These are phyloP conservation scores for Trichoderma polysporum DNA, from an alignment of 2,329 filamentous ascomycete genomes.

Conservation along the genomic window DNA sequence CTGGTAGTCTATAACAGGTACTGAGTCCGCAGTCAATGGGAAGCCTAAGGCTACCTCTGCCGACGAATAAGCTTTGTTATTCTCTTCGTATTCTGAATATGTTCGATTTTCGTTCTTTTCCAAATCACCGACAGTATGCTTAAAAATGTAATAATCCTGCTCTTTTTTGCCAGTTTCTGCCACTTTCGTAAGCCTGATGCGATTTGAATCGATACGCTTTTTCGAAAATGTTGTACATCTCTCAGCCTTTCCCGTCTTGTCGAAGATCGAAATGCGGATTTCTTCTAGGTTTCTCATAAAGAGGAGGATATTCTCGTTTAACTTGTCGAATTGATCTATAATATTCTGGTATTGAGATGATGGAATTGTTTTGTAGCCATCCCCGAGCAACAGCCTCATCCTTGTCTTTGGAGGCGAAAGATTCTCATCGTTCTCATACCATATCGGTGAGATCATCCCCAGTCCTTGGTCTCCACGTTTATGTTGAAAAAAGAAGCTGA, in stretches of 20 bases:
- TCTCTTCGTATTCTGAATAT: not conserved
- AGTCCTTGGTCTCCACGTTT: not conserved
- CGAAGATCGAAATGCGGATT: not conserved
- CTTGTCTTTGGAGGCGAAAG: not conserved
- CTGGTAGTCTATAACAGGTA: not conserved
- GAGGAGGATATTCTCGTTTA: not conserved
- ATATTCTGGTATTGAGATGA: not conserved
- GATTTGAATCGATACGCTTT: not conserved
- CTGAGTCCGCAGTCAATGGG: not conserved
- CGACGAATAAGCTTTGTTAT: not conserved
- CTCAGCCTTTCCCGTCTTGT: not conserved
- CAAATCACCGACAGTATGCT: not conserved
- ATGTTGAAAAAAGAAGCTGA: slow-evolving; percentile 43
- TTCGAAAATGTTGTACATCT: not conserved
- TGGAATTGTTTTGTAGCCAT: not conserved
- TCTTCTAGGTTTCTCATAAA: not conserved
- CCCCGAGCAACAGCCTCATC: not conserved
- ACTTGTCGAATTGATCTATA: not conserved
- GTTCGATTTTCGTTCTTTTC: not conserved
- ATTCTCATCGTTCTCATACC: not conserved
- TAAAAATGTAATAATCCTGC: not conserved
- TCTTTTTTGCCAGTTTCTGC: not conserved
- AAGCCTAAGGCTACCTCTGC: not conserved
- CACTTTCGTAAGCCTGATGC: not conserved
- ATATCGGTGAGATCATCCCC: not conserved